Percentiles rank a stretch among this genome's conserved stretches.
These are phyloP conservation scores for Hansenula sp. DNA, from an alignment of 1,139 yeast genomes.

Conservation along the genomic window DNA sequence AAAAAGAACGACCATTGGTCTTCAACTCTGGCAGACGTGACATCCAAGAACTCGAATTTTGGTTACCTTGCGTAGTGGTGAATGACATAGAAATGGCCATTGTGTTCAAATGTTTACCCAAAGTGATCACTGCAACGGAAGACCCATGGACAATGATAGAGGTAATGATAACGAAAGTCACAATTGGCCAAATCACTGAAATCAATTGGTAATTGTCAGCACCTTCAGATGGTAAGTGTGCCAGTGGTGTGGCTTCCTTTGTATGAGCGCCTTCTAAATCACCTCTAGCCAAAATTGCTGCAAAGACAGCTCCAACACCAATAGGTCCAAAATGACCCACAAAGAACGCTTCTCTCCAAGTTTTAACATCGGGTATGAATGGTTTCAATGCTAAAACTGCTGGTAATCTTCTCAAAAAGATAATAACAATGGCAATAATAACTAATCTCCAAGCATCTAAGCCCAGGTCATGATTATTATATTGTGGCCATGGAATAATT, in stretches of 20 bases:
- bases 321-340: constrained; percentile 99
- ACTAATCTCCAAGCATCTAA: constrained; percentile 82
- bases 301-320: constrained; percentile 96
- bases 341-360: constrained; percentile 94
- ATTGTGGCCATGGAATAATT: constrained; percentile 87
- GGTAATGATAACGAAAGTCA: constrained; percentile 77
- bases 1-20: constrained; percentile 66
- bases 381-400: constrained; percentile 78
- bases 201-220: constrained; percentile 67
- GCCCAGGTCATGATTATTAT: constrained; percentile 64
- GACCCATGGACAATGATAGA: constrained; percentile 96
- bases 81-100: constrained; percentile 92
- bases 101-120: constrained; percentile 86
- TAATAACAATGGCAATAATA: constrained; percentile 73
- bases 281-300: constrained; percentile 77
- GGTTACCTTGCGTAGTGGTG: constrained; percentile 66
- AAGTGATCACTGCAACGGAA: constrained; percentile 87
- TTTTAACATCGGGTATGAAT: constrained; percentile 83
- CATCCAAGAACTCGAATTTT: constrained; percentile 71
- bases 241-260: constrained; percentile 59
- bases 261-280: constrained; percentile 61
- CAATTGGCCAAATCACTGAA: constrained; percentile 85
- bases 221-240: constrained; percentile 46
- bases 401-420: constrained; percentile 85
- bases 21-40: constrained; percentile 80